Evolutionary conservation across 176 grass and related monocot species (phyloP), one percentile per base, ranked within the genome.

Genomic region (Ananas comosus): DNA sequence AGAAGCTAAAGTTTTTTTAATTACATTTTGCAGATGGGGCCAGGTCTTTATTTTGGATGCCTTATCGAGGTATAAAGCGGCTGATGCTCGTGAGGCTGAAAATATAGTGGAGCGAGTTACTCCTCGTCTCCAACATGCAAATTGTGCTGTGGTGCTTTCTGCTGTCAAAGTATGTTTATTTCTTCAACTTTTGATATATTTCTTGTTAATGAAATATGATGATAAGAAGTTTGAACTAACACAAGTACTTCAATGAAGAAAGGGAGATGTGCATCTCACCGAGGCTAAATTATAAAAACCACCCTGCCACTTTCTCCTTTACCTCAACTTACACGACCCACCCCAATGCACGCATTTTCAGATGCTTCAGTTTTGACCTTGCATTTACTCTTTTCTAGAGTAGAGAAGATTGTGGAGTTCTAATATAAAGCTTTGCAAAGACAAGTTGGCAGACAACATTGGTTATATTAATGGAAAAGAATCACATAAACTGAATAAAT

Each of bases 1-100:
- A 42, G 33, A 4, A 42, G 33, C 33, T 42, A 42, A 8, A 42
- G 33, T 42, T 42, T 79, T 18, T 74, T 61, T 84, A 51, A 12
- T 82, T 4, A 80, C 21, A 49, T 50, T 63, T 23, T 77, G 67
- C 85, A 92, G 89, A 75, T 99, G 94, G 94, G 94, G 94, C 42
- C 94, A 99, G 81, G 94, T 99, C 51, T 99, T 99, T 76, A 99
- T 99, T 85, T 80, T 99, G 72, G 94, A 99, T 86, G 91, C 94
- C 63, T 70, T 92, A 74, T 84, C 89, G 64, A 92, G 86, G 48
- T 97, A 90, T 74, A 92, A 83, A 88, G 84, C 86, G 17, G 70
- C 86, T 57, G 89, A 99, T 91, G 80, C 85, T 12, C 91, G 94
- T 70, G 94, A 99, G 82, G 87, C 89, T 17, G 89, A 99, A 74